These are phyloP conservation scores for Hortiboletus campestris DNA, from an alignment of 768 basidiomycete species.

Conservation along the genomic window DNA sequence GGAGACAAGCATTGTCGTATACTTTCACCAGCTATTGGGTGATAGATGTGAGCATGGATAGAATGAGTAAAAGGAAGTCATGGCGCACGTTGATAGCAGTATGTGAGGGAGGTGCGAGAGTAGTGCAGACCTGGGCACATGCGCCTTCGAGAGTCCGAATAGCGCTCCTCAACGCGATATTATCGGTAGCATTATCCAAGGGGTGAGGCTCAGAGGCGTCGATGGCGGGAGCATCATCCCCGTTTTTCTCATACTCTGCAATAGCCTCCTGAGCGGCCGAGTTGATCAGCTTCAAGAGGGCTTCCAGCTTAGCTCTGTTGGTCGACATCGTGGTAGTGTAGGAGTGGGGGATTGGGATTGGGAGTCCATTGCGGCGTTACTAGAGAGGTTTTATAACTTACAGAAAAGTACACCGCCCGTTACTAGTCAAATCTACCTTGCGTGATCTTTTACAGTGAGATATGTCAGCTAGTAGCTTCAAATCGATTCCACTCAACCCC, in stretches of 20 bases:
- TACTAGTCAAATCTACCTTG: too few relatives aligned
- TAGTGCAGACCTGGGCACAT: constrained; percentile 35
- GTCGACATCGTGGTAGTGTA: constrained; percentile 11
- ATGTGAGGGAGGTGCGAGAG: constrained; percentile 36
- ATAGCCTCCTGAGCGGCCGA: constrained; percentile 34
- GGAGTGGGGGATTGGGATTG: too few relatives aligned
- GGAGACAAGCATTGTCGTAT: constrained; percentile 30
- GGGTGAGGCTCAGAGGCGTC: constrained; percentile 35
- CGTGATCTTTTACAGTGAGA: too few relatives aligned
- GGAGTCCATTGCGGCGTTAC: too few relatives aligned
- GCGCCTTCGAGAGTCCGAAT: constrained; percentile 36
- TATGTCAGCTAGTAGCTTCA: too few relatives aligned
- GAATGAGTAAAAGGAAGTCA: background rate
- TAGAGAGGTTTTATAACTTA: background rate
- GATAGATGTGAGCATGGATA: background rate
- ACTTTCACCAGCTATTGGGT: constrained; percentile 23
- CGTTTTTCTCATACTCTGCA: constrained; percentile 31
- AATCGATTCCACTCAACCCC: too few relatives aligned
- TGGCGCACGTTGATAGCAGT: constrained; percentile 31
- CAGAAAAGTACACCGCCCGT: background rate
- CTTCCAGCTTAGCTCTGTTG: constrained; percentile 24
- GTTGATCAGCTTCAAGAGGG: constrained; percentile 32
- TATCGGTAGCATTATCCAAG: constrained; percentile 31
- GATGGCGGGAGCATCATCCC: constrained; percentile 32
- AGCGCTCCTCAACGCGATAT: constrained; percentile 21